These are phyloP conservation scores for Penstemon eatonii DNA, from an alignment of 257 asterid genomes.

Conservation along the genomic window DNA sequence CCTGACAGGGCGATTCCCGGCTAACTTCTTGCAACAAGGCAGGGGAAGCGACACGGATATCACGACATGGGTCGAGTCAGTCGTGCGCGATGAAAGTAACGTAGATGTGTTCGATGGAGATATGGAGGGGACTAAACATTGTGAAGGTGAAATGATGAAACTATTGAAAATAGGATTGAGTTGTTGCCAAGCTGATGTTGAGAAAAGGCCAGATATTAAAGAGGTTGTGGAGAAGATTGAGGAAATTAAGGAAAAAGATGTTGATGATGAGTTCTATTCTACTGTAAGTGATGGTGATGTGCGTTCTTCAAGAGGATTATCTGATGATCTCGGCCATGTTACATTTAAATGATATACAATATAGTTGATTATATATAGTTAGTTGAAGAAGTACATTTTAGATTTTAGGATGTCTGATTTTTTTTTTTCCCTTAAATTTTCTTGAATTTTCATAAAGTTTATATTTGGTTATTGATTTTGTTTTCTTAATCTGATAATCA, in stretches of 20 bases:
- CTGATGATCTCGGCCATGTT: slow-evolving; percentile 23
- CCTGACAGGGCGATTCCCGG: slow-evolving; percentile 62
- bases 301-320: slow-evolving; percentile 58
- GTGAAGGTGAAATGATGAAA: slow-evolving; percentile 63
- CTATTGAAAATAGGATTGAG: slow-evolving; percentile 60
- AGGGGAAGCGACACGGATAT: slow-evolving; percentile 49
- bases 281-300: slow-evolving; percentile 50
- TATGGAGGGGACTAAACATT: slow-evolving; percentile 42
- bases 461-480: too few relatives aligned
- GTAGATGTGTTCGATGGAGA: slow-evolving; percentile 57
- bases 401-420: too few relatives aligned
- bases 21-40: slow-evolving; percentile 51
- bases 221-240: slow-evolving; percentile 67
- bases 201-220: slow-evolving; percentile 56
- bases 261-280: slow-evolving; percentile 53
- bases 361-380: too few relatives aligned
- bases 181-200: slow-evolving; percentile 58
- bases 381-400: too few relatives aligned
- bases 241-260: slow-evolving; percentile 59
- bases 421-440: too few relatives aligned
- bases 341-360: too few relatives aligned
- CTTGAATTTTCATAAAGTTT: too few relatives aligned
- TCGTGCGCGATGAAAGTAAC: slow-evolving; percentile 24
- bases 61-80: slow-evolving; percentile 54
- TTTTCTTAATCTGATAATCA: too few relatives aligned